Conservation (phyloP, 768 basidiomycete genomes). For the Chlorophyllum brunneum region DNA sequence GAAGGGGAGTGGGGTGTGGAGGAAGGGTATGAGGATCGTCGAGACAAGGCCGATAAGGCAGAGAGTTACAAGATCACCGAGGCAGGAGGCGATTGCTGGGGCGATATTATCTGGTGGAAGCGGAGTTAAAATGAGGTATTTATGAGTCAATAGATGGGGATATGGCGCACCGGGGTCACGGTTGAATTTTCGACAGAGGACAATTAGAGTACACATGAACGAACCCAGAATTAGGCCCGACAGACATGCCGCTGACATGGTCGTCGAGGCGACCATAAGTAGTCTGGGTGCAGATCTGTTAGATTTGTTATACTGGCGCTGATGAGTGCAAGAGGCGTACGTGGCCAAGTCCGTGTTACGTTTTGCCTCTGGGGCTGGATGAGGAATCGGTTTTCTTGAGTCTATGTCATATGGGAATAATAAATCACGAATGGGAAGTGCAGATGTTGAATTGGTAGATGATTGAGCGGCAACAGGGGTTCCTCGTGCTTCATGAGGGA, state of each 20-base stretch:
- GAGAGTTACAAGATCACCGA: constrained; percentile 92
- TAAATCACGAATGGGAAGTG: constrained; percentile 15
- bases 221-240: constrained; percentile 81
- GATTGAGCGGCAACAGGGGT: constrained; percentile 14
- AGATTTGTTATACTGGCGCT: neutral
- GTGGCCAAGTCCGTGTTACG: constrained; percentile 33
- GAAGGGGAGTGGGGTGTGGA: constrained; percentile 65
- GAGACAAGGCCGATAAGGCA: constrained; percentile 76
- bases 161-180: constrained; percentile 75
- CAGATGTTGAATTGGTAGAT: constrained; percentile 14
- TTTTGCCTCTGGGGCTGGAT: constrained; percentile 15
- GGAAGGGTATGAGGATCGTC: constrained; percentile 60
- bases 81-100: constrained; percentile 86
- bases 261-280: constrained; percentile 68
- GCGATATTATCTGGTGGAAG: constrained; percentile 98
- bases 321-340: constrained; percentile 21
- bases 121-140: neutral
- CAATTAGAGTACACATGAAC: constrained; percentile 86
- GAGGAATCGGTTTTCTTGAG: constrained; percentile 23
- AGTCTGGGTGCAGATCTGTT: constrained; percentile 41
- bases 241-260: constrained; percentile 78
- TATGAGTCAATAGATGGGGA: neutral
- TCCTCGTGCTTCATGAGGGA: constrained; percentile 37
- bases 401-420: constrained; percentile 17
- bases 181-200: constrained; percentile 69